Percentiles rank a stretch among this genome's conserved stretches.
Conservation (phyloP, 805 yeast genomes). For the Spathaspora girioi region DNA sequence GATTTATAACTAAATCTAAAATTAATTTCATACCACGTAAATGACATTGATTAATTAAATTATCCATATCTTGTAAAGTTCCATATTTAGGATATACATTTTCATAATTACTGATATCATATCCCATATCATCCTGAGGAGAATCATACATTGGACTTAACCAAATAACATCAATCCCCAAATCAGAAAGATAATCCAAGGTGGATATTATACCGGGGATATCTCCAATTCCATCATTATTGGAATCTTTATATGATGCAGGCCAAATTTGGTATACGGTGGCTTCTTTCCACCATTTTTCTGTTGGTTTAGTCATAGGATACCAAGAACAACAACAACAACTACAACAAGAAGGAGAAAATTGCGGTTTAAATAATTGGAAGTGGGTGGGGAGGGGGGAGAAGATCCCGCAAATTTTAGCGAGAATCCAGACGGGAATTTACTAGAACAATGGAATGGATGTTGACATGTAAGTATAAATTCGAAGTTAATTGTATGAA, state of each 20-base stretch:
- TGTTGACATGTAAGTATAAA: not conserved
- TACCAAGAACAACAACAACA: not conserved
- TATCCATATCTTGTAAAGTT: slow-evolving; percentile 49
- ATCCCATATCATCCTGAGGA: slow-evolving; percentile 63
- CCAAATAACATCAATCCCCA: slow-evolving; percentile 55
- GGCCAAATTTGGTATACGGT: slow-evolving; percentile 59
- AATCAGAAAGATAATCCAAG: slow-evolving; percentile 46
- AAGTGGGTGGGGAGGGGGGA: not conserved
- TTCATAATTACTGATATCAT: slow-evolving; percentile 55
- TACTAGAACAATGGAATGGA: not conserved
- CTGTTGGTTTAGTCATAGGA: not conserved
- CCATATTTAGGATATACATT: slow-evolving; percentile 51
- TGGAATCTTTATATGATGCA: slow-evolving; percentile 56
- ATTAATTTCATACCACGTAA: slow-evolving; percentile 49
- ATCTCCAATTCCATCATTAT: slow-evolving; percentile 60
- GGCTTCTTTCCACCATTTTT: slow-evolving; percentile 56
- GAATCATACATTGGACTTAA: slow-evolving; percentile 55
- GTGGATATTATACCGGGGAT: slow-evolving; percentile 50
- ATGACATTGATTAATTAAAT: slow-evolving; percentile 45
- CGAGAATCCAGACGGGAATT: not conserved
- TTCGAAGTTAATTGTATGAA: not conserved
- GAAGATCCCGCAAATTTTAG: not conserved
- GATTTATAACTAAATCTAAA: slow-evolving; percentile 57
- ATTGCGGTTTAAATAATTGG: not conserved
- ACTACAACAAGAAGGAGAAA: not conserved